These are phyloP conservation scores for Aspergillus sclerotioniger DNA, from an alignment of 495 filamentous ascomycete genomes.

Conservation along the genomic window DNA sequence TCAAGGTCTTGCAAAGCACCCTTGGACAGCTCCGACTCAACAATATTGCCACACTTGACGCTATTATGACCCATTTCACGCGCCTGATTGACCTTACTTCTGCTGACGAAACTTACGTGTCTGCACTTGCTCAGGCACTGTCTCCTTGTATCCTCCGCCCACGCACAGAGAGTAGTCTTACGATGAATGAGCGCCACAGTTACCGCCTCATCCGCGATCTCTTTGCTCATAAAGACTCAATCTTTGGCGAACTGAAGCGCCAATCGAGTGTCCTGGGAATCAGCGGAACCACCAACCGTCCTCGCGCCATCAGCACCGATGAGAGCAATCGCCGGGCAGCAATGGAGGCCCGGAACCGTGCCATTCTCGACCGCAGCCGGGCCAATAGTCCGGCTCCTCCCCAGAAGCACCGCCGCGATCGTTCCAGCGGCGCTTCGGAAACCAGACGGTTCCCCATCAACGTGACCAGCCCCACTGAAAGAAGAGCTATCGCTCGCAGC, in stretches of 20 bases:
- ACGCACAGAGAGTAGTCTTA: slow-evolving; percentile 78
- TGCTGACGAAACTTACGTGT: slow-evolving; percentile 83
- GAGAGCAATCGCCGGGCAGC: slow-evolving; percentile 92
- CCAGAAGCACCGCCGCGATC: slow-evolving; percentile 67
- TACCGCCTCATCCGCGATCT: slow-evolving; percentile 92
- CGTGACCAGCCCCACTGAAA: slow-evolving; percentile 58
- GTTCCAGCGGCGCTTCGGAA: slow-evolving; percentile 71
- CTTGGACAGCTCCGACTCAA: slow-evolving; percentile 91
- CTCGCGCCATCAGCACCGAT: slow-evolving; percentile 89
- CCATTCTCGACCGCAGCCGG: slow-evolving; percentile 72
- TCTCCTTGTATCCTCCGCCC: slow-evolving; percentile 88
- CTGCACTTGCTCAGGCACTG: slow-evolving; percentile 72
- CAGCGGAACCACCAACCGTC: slow-evolving; percentile 45
- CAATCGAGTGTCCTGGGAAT: slow-evolving; percentile 63
- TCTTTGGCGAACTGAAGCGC: slow-evolving; percentile 95
- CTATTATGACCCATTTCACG: slow-evolving; percentile 96
- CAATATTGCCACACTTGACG: slow-evolving; percentile 98
- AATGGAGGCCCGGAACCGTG: slow-evolving; percentile 87
- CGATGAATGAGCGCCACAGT: slow-evolving; percentile 90
- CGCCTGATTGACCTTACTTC: slow-evolving; percentile 95
- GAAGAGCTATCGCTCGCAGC: slow-evolving; percentile 47
- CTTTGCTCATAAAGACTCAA: slow-evolving; percentile 87
- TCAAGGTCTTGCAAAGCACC: slow-evolving; percentile 93
- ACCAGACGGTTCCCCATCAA: slow-evolving; percentile 79
- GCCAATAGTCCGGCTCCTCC: slow-evolving; percentile 72